A percentile compares a stretch with the other conserved stretches of the same genome.
phyloP scores from a whole-genome alignment of 495 filamentous ascomycete genomes.

The Astrothelium macrocarpum region DNA sequence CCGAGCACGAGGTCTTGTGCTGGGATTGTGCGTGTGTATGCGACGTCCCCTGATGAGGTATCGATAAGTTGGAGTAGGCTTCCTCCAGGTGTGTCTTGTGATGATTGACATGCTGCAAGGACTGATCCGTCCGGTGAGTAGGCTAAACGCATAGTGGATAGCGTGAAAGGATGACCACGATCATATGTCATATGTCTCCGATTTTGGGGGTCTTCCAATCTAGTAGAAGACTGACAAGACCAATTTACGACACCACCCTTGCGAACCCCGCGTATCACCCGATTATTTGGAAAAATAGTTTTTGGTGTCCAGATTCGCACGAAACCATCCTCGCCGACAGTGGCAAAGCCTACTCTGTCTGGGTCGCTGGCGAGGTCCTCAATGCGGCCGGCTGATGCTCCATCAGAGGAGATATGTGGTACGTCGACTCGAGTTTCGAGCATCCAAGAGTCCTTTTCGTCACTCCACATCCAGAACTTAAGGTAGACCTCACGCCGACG shows the following conservation, averaged over 20 bases:
- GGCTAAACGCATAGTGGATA: slow-evolving; percentile 45
- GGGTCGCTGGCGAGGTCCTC: slow-evolving; percentile 64
- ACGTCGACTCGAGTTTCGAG: slow-evolving; percentile 71
- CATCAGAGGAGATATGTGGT: slow-evolving; percentile 53
- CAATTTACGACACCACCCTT: slow-evolving; percentile 55
- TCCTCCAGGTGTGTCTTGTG: slow-evolving; percentile 34
- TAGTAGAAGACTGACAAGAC: slow-evolving; percentile 54
- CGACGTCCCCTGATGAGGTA: slow-evolving; percentile 45
- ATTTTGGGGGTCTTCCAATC: slow-evolving; percentile 10
- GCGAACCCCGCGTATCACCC: slow-evolving; percentile 44
- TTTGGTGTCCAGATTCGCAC: slow-evolving; percentile 72
- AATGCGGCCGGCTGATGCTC: slow-evolving; percentile 42
- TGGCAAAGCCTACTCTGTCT: slow-evolving; percentile 58
- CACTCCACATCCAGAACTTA: slow-evolving; percentile 81
- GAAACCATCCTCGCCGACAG: slow-evolving; percentile 67
- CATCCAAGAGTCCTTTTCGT: slow-evolving; percentile 53
- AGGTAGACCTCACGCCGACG: slow-evolving; percentile 60
- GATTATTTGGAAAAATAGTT: slow-evolving; percentile 51
- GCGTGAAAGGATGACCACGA: slow-evolving; percentile 29
- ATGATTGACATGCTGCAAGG: slow-evolving; percentile 49
- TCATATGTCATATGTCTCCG: slow-evolving; percentile 21
- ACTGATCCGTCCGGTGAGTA: slow-evolving; percentile 85
- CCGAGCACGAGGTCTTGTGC: slow-evolving; percentile 43
- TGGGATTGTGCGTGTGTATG: slow-evolving; percentile 45
- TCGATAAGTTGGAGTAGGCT: slow-evolving; percentile 52